These are phyloP conservation scores for Adansonia digitata DNA, from an alignment of 345 rosid genomes.

Conservation along the genomic window DNA sequence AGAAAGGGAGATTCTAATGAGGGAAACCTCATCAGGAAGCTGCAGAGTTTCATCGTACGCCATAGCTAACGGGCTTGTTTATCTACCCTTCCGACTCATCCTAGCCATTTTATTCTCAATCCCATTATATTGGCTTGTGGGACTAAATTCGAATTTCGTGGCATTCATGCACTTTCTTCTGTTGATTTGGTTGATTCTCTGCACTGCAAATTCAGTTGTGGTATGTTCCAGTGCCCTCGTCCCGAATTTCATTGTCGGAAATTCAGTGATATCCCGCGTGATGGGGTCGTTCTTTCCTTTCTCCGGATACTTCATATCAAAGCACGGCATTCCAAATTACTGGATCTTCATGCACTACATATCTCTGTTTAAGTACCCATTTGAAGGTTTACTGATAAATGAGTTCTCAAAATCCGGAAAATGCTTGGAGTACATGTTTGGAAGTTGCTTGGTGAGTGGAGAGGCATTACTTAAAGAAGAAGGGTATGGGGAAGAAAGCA, in stretches of 20 bases:
- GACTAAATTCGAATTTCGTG: slow-evolving; percentile 53
- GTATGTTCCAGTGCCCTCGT: slow-evolving; percentile 89
- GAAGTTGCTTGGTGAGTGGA: slow-evolving; percentile 55
- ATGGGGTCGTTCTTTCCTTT: slow-evolving; percentile 95
- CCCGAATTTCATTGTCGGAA: slow-evolving; percentile 88
- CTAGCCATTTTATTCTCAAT: slow-evolving; percentile 61
- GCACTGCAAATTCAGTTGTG: slow-evolving; percentile 92
- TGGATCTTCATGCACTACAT: slow-evolving; percentile 98
- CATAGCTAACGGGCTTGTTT: slow-evolving; percentile 76
- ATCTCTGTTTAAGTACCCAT: slow-evolving; percentile 94
- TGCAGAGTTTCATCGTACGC: slow-evolving; percentile 86
- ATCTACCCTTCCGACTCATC: slow-evolving; percentile 84
- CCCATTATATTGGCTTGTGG: slow-evolving; percentile 86
- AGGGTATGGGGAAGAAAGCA: slow-evolving; percentile 62
- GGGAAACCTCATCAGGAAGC: slow-evolving; percentile 81
- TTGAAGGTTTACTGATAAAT: slow-evolving; percentile 83
- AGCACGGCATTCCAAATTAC: slow-evolving; percentile 64
- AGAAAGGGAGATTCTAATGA: slow-evolving; percentile 87
- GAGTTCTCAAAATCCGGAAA: slow-evolving; percentile 77
- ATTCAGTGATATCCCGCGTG: slow-evolving; percentile 83
- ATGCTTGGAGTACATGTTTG: slow-evolving; percentile 68
- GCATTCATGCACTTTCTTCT: slow-evolving; percentile 70
- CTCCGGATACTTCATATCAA: slow-evolving; percentile 90
- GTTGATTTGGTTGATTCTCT: slow-evolving; percentile 80
- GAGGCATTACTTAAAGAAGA: slow-evolving; percentile 69